Conservation (phyloP, 2,329 filamentous ascomycete genomes). For the Diplodia intermedia region DNA sequence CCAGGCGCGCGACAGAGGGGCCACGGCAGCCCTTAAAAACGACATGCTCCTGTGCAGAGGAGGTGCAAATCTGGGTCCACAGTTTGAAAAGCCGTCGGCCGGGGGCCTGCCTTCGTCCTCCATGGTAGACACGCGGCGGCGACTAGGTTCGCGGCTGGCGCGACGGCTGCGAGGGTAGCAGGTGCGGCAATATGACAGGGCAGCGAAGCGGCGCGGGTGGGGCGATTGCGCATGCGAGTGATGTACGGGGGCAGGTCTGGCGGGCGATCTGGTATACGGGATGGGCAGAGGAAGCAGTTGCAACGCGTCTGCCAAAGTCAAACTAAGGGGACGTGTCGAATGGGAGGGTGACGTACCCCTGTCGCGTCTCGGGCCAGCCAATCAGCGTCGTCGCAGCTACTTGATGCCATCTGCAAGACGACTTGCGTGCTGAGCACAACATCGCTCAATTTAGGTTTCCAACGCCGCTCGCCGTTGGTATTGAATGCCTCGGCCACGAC, state of each 20-base stretch:
- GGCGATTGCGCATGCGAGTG: conserved; percentile 7
- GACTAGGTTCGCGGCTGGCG: neutral
- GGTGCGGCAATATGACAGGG: neutral
- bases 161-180: neutral
- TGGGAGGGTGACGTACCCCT: conserved; percentile 21
- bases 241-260: neutral
- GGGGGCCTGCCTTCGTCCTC: neutral
- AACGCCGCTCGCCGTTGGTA: neutral
- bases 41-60: conserved; percentile 12
- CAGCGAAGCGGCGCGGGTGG: conserved; percentile 15
- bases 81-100: neutral
- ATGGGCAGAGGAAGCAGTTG: conserved; percentile 2
- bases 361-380: conserved; percentile 1
- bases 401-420: conserved; percentile 30
- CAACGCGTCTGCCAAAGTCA: conserved; percentile 10
- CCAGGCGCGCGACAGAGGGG: conserved; percentile 19
- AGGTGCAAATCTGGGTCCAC: conserved; percentile 2
- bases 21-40: conserved; percentile 16
- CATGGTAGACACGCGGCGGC: conserved; percentile 1
- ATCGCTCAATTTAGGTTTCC: neutral
- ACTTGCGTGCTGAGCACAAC: conserved; percentile 30
- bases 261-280: neutral
- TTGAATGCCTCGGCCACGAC: neutral
- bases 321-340: conserved; percentile 22
- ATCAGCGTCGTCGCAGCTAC: conserved; percentile 5